phyloP scores from a whole-genome alignment of 1,284 basidiomycete genomes.

The Cystobasidiaceae sp. region DNA sequence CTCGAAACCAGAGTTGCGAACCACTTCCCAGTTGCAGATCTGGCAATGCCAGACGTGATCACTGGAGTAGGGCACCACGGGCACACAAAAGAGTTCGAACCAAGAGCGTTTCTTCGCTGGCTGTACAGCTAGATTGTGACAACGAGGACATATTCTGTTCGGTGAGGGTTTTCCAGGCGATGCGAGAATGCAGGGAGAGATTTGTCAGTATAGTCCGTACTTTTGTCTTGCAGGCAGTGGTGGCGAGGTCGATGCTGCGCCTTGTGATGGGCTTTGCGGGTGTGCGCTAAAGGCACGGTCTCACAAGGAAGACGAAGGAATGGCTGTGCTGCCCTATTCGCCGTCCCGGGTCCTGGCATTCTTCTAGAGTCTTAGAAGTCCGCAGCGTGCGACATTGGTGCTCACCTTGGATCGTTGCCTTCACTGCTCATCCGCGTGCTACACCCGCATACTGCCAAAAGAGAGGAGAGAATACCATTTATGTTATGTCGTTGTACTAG shows the following conservation, averaged over 20 bases:
- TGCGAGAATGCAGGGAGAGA: not conserved
- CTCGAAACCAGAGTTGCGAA: constrained; percentile 12
- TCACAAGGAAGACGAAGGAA: too few species aligned
- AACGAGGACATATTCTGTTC: constrained; percentile 9
- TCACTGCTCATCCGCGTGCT: constrained; percentile 4
- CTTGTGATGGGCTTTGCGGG: too few species aligned
- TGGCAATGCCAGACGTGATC: constrained; percentile 21
- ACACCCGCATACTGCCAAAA: constrained; percentile 6
- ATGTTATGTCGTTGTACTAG: not conserved
- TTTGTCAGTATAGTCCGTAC: too few species aligned
- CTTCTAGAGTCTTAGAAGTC: too few species aligned
- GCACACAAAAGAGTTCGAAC: constrained; percentile 31
- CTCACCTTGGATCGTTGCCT: constrained; percentile 19
- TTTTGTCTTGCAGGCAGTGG: too few species aligned
- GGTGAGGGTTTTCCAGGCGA: too few species aligned
- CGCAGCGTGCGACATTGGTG: not conserved
- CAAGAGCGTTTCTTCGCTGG: constrained; percentile 24
- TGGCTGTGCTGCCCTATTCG: too few species aligned
- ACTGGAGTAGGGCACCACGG: constrained; percentile 7
- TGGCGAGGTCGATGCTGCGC: too few species aligned
- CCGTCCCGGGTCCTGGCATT: too few species aligned
- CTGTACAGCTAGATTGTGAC: constrained; percentile 21
- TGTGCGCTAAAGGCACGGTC: too few species aligned
- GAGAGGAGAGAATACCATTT: not conserved
- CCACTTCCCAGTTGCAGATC: constrained; percentile 7